Evolutionary conservation across 2,329 filamentous ascomycete genomes (phyloP).

Genomic region (Exophiala sideris): DNA sequence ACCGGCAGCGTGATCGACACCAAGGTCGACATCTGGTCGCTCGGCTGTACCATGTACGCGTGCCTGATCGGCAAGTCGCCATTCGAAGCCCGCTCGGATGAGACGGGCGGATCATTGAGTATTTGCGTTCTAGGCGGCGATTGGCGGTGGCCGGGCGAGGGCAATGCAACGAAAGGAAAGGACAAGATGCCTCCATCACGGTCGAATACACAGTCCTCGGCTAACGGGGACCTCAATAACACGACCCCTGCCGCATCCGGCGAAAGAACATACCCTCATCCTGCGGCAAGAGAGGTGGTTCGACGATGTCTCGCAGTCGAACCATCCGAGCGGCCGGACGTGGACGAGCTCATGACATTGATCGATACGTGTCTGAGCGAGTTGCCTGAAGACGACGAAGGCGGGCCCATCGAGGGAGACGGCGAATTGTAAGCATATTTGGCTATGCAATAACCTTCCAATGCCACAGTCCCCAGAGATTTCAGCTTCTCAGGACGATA

Average conservation of each 20-base stretch:
- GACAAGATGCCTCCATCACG: slow-evolving; percentile 39
- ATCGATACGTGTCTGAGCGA: slow-evolving; percentile 66
- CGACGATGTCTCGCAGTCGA: slow-evolving; percentile 82
- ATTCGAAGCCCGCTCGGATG: slow-evolving; percentile 92
- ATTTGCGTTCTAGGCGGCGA: slow-evolving; percentile 91
- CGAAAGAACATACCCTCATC: slow-evolving; percentile 63
- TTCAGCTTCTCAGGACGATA: too few species aligned
- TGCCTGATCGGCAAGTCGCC: slow-evolving; percentile 95
- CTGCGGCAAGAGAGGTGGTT: slow-evolving; percentile 81
- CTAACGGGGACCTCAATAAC: slow-evolving; percentile 31
- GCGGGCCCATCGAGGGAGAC: slow-evolving; percentile 5
- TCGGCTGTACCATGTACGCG: slow-evolving; percentile 96
- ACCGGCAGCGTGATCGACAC: slow-evolving; percentile 89
- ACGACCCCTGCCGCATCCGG: slow-evolving; percentile 30
- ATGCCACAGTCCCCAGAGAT: too few species aligned
- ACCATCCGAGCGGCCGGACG: slow-evolving; percentile 79
- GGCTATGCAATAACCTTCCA: too few species aligned
- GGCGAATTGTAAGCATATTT: background rate
- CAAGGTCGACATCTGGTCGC: slow-evolving; percentile 95
- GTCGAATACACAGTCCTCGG: slow-evolving; percentile 24
- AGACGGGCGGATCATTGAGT: slow-evolving; percentile 89
- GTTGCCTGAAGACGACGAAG: slow-evolving; percentile 22
- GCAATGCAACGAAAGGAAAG: slow-evolving; percentile 59
- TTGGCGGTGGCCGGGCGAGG: slow-evolving; percentile 94
- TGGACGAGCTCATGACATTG: slow-evolving; percentile 75